Evolutionary conservation across 345 rosid genomes (phyloP), one percentile per base, ranked within the genome.

Genomic region (Heritiera fomes): DNA sequence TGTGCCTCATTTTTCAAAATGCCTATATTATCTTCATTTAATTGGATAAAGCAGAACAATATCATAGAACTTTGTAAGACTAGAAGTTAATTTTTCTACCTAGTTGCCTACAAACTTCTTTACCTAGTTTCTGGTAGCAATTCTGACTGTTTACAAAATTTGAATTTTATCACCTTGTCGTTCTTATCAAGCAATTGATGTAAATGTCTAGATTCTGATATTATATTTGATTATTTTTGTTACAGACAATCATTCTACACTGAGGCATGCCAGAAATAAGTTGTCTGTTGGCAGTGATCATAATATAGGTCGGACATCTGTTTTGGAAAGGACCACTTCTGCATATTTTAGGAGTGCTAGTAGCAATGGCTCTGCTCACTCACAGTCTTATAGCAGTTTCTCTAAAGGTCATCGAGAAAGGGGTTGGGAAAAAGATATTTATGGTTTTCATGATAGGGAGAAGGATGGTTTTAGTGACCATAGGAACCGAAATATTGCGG

Each of bases 381-480:
- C 72, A 71, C 82, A 83, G 64, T 79, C 90, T 43, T 81, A 82
- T 79, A 76, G 85, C 81, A 84, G 85, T 70, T 85, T 81, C 80
- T 56, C 79, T 83, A 83, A 83, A 78, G 80, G 78, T 73, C 88
- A 91, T 60, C 88, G 93, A 11, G 92, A 90, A 72, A 91, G 87
- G 82, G 98, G 89, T 71, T 88, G 94, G 55, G 89, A 83, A 50
- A 91, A 92, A 72, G 94, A 89, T 40, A 46, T 53, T 52, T 75
- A 76, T 65, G 83, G 82, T 59, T 80, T 73, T 20, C 64, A 50
- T 68, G 86, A 90, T 75, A 86, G 81, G 67, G 91, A 92, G 59
- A 89, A 84, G 77, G 61, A 60, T 32, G 75, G 83, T 80, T 75
- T 79, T 58, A 80, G 80, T 32, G 89, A 89, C 58, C 87, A 79